Conservation (phyloP, 306 rosid species). For the Prosopis cineraria region DNA sequence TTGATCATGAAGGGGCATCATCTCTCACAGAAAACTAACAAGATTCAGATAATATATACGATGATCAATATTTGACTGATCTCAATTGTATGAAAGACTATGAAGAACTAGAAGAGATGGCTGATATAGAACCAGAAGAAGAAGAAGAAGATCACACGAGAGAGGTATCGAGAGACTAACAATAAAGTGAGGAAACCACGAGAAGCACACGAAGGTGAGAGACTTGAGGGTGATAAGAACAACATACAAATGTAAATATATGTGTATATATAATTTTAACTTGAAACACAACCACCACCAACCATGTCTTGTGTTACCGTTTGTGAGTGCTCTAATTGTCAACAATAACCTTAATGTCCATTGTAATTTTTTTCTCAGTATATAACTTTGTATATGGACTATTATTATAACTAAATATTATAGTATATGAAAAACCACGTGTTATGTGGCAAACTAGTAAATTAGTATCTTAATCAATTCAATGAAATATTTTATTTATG, state of each 20-base stretch:
- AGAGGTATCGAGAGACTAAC: neutral
- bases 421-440: too few species aligned
- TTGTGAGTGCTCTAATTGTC: neutral
- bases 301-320: neutral
- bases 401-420: too few species aligned
- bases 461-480: too few species aligned
- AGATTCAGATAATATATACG: neutral
- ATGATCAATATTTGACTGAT: neutral
- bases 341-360: neutral
- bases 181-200: conserved; percentile 8
- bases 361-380: too few species aligned
- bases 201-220: conserved; percentile 23
- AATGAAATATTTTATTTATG: too few species aligned
- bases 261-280: conserved; percentile 33
- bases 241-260: neutral
- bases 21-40: conserved; percentile 24
- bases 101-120: neutral
- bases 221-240: neutral
- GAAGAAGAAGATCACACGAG: neutral
- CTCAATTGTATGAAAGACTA: neutral
- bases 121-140: neutral
- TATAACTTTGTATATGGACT: too few species aligned
- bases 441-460: too few species aligned
- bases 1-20: conserved; percentile 69
- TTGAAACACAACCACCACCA: neutral